A percentile compares a stretch with the other conserved stretches of the same genome.
Evolutionary conservation across 768 basidiomycete species (phyloP).

Genomic region (Naematelia aurantialba): DNA sequence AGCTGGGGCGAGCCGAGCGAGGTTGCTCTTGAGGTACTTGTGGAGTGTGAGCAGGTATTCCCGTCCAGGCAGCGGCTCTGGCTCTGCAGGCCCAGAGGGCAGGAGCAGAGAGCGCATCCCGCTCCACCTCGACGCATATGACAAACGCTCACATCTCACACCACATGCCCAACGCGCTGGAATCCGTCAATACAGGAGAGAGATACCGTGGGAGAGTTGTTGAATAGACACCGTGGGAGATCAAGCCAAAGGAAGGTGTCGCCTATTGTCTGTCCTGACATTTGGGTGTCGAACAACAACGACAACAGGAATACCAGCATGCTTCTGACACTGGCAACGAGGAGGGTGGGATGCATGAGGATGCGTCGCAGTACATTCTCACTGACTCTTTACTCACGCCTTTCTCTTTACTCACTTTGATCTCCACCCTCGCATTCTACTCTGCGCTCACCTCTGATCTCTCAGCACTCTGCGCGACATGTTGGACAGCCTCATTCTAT

Average conservation of each 20-base stretch:
- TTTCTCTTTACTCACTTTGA: background rate
- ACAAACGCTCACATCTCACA: background rate
- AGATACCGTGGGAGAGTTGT: background rate
- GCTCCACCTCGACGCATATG: background rate
- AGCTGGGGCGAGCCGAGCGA: slow-evolving; percentile 33
- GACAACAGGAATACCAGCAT: no score
- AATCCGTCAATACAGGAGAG: background rate
- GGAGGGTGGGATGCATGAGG: no score
- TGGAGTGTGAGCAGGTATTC: slow-evolving; percentile 42
- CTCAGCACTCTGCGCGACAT: no score
- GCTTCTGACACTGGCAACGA: no score
- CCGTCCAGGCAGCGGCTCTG: slow-evolving; percentile 31
- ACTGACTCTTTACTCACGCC: no score
- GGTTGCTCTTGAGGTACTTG: slow-evolving; percentile 42
- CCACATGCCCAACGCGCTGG: background rate
- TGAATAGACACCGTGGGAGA: background rate
- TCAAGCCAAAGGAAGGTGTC: background rate
- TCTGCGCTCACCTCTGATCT: no score
- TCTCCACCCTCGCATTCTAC: background rate
- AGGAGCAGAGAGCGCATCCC: slow-evolving; percentile 25
- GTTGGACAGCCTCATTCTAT: background rate
- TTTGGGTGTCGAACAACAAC: no score
- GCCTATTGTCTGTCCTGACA: no score
- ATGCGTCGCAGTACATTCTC: no score
- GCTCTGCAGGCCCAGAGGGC: slow-evolving; percentile 5